Evolutionary conservation across 352 stramenopile species (phyloP), one percentile per base, ranked within the genome.

Genomic region (Pythium sp.): DNA sequence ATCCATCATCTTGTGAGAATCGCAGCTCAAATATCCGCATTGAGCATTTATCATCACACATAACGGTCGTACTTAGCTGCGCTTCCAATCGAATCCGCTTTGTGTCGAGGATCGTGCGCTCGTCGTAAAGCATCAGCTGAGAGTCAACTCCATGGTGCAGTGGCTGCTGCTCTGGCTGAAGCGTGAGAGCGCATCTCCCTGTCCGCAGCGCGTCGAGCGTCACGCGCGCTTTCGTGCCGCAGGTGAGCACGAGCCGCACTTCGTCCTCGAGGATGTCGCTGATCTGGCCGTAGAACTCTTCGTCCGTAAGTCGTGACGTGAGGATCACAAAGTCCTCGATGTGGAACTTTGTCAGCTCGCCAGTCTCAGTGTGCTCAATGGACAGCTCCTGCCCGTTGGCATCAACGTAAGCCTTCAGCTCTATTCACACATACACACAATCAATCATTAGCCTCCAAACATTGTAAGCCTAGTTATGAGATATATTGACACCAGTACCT

Each of bases 201-300:
- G 68, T 78, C 6, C 74, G 62, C 51, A 92, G 62, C 36, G 77
- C 68, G 18, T 66, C 58, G 34, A 89, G 26, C 5, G 63, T 65
- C 36, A 87, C 74, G 8, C 61, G 57, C 7, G 74, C 66, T 15
- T 68, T 65, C 2, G 80, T 77, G 32, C 82, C 85, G 67, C 85
- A 91, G 22, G 89, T 62, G 20, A 93, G 72, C 67, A 78, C 51
- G 26, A 93, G 32, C 6, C 74, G 73, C 9, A 93, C 61, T 18
- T 78, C 67, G 1, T 78, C 68, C 9, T 47, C 62, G 22, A 73
- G 57, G 59, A 91, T 64, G 2, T 24, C 70, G 11, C 73, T 61
- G 46, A 93, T 71, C 55, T 84, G 84, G 8, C 85, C 85, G 60
- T 87, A 67, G 26, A 93, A 86, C 55, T 89, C 81, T 61, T 91